phyloP scores from a whole-genome alignment of 2,329 filamentous ascomycete genomes.

The Tolypocladium paradoxum region DNA sequence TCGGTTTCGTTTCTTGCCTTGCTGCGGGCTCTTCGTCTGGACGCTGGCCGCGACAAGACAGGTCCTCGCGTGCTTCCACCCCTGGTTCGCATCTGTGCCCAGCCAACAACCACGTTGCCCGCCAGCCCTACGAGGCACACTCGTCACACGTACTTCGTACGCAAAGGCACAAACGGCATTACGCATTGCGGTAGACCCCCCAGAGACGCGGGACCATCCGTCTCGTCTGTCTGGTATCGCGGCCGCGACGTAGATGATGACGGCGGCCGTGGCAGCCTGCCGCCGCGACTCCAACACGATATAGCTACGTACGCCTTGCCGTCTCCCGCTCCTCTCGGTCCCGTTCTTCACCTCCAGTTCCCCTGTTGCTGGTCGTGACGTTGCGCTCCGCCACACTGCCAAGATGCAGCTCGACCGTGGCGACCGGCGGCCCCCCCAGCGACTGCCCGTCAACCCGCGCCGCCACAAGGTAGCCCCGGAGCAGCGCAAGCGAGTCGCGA shows the following conservation, averaged over 20 bases:
- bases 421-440: constrained; percentile 18
- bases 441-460: constrained; percentile 39
- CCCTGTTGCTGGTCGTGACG: not conserved
- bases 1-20: no score
- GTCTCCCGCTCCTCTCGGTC: not conserved
- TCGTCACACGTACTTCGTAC: constrained; percentile 5
- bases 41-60: no score
- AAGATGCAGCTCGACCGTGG: constrained; percentile 16
- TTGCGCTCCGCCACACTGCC: no score
- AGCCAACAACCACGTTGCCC: no score
- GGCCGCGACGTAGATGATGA: not conserved
- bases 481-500: constrained; percentile 36
- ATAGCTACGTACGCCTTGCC: not conserved
- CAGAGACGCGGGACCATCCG: not conserved
- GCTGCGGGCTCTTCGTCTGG: no score
- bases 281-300: not conserved
- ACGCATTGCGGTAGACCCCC: not conserved
- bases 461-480: constrained; percentile 35
- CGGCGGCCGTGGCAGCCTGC: not conserved
- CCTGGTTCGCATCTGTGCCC: no score
- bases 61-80: no score
- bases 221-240: not conserved
- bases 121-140: constrained; percentile 6
- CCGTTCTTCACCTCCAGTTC: not conserved
- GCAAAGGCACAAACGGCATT: constrained; percentile 3